Evolutionary conservation across 805 yeast species (phyloP), one percentile per base, ranked within the genome.

Genomic region (Kuraishia cidri): DNA sequence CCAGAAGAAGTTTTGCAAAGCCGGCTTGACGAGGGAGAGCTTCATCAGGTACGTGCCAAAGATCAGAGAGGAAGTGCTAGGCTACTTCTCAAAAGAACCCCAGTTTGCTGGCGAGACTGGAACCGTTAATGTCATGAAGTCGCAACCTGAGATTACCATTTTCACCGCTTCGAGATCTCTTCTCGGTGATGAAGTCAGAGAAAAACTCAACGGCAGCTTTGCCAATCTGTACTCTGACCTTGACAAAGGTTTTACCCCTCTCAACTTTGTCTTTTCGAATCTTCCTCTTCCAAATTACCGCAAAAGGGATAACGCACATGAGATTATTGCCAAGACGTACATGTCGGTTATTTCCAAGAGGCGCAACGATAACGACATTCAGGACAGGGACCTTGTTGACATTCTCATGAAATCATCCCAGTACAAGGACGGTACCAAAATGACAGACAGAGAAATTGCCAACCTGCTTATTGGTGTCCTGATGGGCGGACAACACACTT

Each of bases 401-500:
- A 71, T 92, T 12, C 70, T 87, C 54, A 75, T 92, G 84, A 72
- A 75, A 46, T 69, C 66, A 46, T 80, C 88, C 26, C 76, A 84
- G 38, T 92, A 92, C 64, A 88, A 85, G 57, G 97, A 92, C 54
- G 98, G 98, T 47, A 77, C 79, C 31, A 69, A 71, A 50, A 88
- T 92, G 97, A 80, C 95, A 18, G 98, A 92, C 57, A 79, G 79
- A 56, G 95, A 92, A 62, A 86, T 92, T 51, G 92, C 97, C 31
- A 83, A 88, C 60, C 67, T 92, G 57, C 66, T 87, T 56, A 90
- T 92, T 58, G 98, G 97, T 58, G 81, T 92, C 35, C 69, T 92
- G 40, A 92, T 92, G 98, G 98, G 98, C 49, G 98, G 98, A 41
- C 98, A 92, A 66, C 98, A 92, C 59, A 92, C 98, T 18, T 82